Conservation (phyloP, 768 basidiomycete species). For the Tulasnella sp. region DNA sequence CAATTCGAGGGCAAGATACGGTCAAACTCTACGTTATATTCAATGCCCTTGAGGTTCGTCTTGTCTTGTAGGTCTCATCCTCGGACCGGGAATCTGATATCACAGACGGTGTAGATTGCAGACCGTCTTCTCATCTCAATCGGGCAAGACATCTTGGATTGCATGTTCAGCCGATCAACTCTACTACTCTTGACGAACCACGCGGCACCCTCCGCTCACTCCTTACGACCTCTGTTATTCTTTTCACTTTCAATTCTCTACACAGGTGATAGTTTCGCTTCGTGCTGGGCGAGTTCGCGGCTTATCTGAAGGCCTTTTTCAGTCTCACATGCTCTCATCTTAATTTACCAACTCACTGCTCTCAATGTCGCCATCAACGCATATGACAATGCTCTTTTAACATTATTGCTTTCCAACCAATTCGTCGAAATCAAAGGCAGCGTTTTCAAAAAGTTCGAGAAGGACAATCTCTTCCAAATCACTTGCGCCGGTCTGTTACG, state of each 20-base stretch:
- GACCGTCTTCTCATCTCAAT: conserved; percentile 93
- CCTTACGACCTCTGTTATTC: conserved; percentile 75
- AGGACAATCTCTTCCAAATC: conserved; percentile 97
- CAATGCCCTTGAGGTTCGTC: conserved; percentile 88
- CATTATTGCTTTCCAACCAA: conserved; percentile 92
- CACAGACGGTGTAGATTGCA: conserved; percentile 62
- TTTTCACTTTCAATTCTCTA: conserved; percentile 79
- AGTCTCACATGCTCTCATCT: conserved; percentile 90
- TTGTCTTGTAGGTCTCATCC: background rate
- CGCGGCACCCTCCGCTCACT: conserved; percentile 56
- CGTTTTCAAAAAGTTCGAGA: conserved; percentile 99
- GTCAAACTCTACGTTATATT: conserved; percentile 99
- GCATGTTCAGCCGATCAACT: conserved; percentile 89
- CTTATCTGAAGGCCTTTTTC: background rate
- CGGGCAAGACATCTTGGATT: conserved; percentile 96
- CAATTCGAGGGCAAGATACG: conserved; percentile 94
- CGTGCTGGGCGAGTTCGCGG: background rate
- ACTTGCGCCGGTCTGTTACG: conserved; percentile 78
- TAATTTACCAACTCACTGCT: conserved; percentile 91
- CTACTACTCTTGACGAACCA: conserved; percentile 66
- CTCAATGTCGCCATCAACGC: conserved; percentile 98
- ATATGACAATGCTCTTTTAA: conserved; percentile 92
- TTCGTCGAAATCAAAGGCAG: conserved; percentile 99
- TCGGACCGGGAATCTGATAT: no score
- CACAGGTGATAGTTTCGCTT: conserved; percentile 52